Evolutionary conservation across 2,329 filamentous ascomycete species (phyloP).

Genomic region (Xylariaceae sp.): DNA sequence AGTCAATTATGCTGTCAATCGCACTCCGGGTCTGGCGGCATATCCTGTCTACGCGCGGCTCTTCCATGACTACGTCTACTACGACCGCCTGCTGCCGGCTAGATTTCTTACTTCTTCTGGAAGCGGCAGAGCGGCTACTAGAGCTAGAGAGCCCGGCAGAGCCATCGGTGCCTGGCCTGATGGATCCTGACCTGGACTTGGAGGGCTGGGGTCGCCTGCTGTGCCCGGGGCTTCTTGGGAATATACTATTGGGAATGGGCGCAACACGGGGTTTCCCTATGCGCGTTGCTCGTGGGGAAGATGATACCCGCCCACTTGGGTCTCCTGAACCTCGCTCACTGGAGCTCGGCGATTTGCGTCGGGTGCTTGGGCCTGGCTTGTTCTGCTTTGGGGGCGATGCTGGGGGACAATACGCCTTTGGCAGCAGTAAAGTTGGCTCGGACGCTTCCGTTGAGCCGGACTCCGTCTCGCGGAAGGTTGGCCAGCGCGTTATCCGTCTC

Average conservation of each 20-base stretch:
- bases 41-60: conserved; percentile 14
- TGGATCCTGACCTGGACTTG: not conserved
- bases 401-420: conserved; percentile 6
- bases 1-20: conserved; percentile 28
- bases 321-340: not conserved
- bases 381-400: not conserved
- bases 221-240: not conserved
- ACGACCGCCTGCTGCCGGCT: not conserved
- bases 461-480: not conserved
- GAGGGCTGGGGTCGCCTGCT: not conserved
- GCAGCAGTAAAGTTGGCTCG: conserved; percentile 6
- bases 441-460: not conserved
- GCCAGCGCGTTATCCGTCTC: not conserved
- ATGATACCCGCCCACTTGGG: not conserved
- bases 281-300: not conserved
- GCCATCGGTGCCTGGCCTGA: not conserved
- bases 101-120: not conserved
- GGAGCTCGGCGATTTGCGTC: not conserved
- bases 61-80: not conserved
- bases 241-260: not conserved
- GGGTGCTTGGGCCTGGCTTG: not conserved
- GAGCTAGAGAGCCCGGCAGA: not conserved
- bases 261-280: not conserved
- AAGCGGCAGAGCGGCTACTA: not conserved
- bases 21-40: conserved; percentile 2